Conservation (phyloP, 1,284 basidiomycete genomes). For the Cryptococcus maquisensis region DNA sequence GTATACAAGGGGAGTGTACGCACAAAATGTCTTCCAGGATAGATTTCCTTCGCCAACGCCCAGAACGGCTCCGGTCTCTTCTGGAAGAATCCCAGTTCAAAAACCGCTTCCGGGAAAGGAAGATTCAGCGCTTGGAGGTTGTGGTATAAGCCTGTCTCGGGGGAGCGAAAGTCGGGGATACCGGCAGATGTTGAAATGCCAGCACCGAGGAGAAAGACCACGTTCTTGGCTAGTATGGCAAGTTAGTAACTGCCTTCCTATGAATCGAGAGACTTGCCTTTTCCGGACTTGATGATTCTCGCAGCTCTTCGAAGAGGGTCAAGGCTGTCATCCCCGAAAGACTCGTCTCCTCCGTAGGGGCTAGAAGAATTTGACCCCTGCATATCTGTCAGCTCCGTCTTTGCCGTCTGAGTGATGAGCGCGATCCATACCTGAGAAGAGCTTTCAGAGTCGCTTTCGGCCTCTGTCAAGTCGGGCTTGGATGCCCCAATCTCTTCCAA, state of each 20-base stretch:
- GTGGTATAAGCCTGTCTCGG: slow-evolving; percentile 55
- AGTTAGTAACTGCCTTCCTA: not conserved
- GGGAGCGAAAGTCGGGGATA: slow-evolving; percentile 51
- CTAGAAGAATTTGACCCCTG: too few species aligned
- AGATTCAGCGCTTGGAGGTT: slow-evolving; percentile 54
- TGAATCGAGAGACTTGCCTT: slow-evolving; percentile 23
- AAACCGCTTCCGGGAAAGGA: slow-evolving; percentile 57
- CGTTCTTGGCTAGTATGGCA: slow-evolving; percentile 40
- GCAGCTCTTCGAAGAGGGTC: slow-evolving; percentile 30
- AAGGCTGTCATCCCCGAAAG: too few species aligned
- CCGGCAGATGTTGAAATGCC: slow-evolving; percentile 55
- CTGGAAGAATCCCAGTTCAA: slow-evolving; percentile 52
- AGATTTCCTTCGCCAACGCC: slow-evolving; percentile 82
- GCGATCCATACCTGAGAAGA: too few species aligned
- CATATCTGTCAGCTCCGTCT: too few species aligned
- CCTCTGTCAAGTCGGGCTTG: too few species aligned
- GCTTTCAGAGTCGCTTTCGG: too few species aligned
- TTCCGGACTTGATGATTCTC: slow-evolving; percentile 41
- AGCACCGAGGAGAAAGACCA: slow-evolving; percentile 54
- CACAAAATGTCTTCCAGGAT: slow-evolving; percentile 54
- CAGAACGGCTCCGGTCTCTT: slow-evolving; percentile 60
- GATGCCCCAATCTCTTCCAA: too few species aligned
- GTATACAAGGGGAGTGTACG: slow-evolving; percentile 2
- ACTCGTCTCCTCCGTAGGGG: too few species aligned
- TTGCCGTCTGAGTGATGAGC: too few species aligned